Conservation (phyloP, 106 monocot species). For the Dioscorea dumetorum region DNA sequence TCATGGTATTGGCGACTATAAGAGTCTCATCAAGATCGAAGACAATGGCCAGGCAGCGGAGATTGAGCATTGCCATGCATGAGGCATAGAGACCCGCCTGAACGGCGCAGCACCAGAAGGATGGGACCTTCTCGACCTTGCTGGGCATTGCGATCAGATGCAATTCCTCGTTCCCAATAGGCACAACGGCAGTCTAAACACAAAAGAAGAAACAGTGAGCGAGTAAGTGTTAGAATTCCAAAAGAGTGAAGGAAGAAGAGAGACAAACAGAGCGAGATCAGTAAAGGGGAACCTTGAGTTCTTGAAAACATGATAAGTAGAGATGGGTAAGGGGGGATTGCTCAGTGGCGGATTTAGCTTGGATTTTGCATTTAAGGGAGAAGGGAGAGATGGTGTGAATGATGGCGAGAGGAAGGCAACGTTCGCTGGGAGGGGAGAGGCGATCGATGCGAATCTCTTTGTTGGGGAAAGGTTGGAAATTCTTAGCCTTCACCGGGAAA, state of each 20-base stretch:
- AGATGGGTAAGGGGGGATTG: constrained; percentile 43
- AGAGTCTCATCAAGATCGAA: constrained; percentile 96
- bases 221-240: background rate
- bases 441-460: constrained; percentile 56
- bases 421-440: constrained; percentile 52
- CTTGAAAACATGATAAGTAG: constrained; percentile 53
- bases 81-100: constrained; percentile 53
- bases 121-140: constrained; percentile 47
- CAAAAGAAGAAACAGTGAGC: background rate
- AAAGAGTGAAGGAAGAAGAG: too few species aligned
- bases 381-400: constrained; percentile 60
- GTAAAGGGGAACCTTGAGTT: constrained; percentile 21
- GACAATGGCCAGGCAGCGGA: constrained; percentile 83
- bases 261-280: background rate
- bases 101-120: constrained; percentile 85
- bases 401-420: constrained; percentile 61
- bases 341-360: constrained; percentile 21
- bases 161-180: constrained; percentile 56
- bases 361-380: constrained; percentile 59
- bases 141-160: constrained; percentile 89
- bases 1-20: constrained; percentile 95
- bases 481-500: constrained; percentile 15
- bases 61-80: constrained; percentile 75
- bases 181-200: constrained; percentile 65
- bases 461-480: constrained; percentile 13